Evolutionary conservation across 352 stramenopile genomes (phyloP).

Genomic region (Thalassiosira allenii): DNA sequence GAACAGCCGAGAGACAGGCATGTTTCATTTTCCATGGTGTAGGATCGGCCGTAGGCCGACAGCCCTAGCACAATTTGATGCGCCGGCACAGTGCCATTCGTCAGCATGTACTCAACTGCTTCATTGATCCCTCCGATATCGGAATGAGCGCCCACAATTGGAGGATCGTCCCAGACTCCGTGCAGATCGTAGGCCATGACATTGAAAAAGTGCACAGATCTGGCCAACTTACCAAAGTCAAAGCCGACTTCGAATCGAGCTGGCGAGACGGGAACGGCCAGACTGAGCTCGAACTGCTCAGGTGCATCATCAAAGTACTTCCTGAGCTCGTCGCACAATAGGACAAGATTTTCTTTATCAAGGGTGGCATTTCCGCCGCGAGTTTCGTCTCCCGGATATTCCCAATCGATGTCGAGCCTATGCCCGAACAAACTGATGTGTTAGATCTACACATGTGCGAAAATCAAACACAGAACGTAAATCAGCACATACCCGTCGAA

Average conservation of each 20-base stretch:
- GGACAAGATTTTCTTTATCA: slow-evolving; percentile 58
- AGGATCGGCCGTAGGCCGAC: slow-evolving; percentile 64
- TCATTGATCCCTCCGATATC: slow-evolving; percentile 59
- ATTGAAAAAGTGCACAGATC: slow-evolving; percentile 64
- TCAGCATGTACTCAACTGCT: slow-evolving; percentile 66
- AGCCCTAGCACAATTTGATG: slow-evolving; percentile 61
- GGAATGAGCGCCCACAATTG: slow-evolving; percentile 58
- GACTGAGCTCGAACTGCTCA: slow-evolving; percentile 68
- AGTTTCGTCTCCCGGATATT: slow-evolving; percentile 59
- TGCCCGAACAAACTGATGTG: too few relatives aligned
- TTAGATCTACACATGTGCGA: too few relatives aligned
- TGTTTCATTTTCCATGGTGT: slow-evolving; percentile 56
- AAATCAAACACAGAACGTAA: too few relatives aligned
- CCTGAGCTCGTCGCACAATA: slow-evolving; percentile 60
- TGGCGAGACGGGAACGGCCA: slow-evolving; percentile 60
- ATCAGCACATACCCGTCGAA: slow-evolving; percentile 57
- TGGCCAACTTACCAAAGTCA: slow-evolving; percentile 54
- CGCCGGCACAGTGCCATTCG: slow-evolving; percentile 46
- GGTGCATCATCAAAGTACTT: slow-evolving; percentile 64
- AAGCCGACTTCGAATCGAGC: slow-evolving; percentile 48
- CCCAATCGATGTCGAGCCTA: slow-evolving; percentile 53
- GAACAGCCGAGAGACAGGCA: slow-evolving; percentile 57
- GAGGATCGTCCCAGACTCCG: slow-evolving; percentile 61
- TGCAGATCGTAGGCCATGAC: slow-evolving; percentile 72
- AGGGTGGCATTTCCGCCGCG: slow-evolving; percentile 52